Evolutionary conservation across 768 basidiomycete species (phyloP).

Genomic region (Russula olivacea): DNA sequence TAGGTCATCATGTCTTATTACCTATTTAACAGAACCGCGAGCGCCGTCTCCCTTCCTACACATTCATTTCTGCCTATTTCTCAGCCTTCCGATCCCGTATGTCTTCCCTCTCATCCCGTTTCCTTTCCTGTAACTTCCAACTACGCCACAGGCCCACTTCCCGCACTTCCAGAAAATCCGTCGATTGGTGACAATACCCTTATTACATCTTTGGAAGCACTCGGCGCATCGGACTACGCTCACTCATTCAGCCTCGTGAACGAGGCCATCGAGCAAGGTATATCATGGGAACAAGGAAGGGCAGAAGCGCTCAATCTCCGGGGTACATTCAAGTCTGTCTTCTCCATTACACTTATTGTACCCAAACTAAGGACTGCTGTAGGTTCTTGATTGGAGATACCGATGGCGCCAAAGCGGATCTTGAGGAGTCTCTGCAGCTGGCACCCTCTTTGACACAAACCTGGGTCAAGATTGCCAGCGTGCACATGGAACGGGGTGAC

Average conservation of each 20-base stretch:
- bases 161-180: constrained; percentile 65
- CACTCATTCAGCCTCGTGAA: constrained; percentile 76
- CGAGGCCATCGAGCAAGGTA: constrained; percentile 81
- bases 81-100: constrained; percentile 89
- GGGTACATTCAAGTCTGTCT: constrained; percentile 87
- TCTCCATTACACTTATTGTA: background rate
- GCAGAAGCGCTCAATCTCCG: constrained; percentile 90
- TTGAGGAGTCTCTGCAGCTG: constrained; percentile 68
- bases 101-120: constrained; percentile 30
- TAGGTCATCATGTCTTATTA: background rate
- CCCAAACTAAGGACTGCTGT: background rate
- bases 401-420: constrained; percentile 72
- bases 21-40: constrained; percentile 51
- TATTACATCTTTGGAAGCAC: constrained; percentile 71
- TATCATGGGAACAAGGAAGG: constrained; percentile 66
- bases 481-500: constrained; percentile 93
- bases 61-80: constrained; percentile 93
- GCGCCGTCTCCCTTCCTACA: constrained; percentile 78
- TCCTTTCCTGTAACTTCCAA: constrained; percentile 2
- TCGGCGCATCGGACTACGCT: constrained; percentile 76
- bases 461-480: constrained; percentile 93
- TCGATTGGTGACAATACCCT: constrained; percentile 81
- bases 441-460: constrained; percentile 72
- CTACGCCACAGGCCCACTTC: constrained; percentile 49
- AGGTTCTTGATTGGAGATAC: constrained; percentile 90